A percentile compares a stretch with the other conserved stretches of the same genome.
These are phyloP conservation scores for Eucalyptus erythrocorys DNA, from an alignment of 345 rosid genomes.

Conservation along the genomic window DNA sequence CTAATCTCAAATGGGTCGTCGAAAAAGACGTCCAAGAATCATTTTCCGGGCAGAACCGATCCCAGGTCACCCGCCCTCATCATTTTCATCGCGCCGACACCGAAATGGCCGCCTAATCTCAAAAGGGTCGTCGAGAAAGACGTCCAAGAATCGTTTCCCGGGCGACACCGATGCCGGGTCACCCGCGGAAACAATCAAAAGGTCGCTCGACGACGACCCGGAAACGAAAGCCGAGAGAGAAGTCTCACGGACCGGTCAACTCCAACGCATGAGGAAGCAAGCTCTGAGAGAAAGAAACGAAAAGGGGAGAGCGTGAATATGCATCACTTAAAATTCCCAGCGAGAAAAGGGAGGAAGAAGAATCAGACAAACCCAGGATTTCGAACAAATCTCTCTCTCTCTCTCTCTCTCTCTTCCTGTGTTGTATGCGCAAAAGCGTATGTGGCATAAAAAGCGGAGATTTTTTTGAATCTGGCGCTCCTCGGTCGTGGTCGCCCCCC, in stretches of 20 bases:
- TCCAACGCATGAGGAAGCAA: background rate
- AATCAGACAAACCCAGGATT: background rate
- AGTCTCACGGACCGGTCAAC: background rate
- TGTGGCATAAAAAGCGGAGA: background rate
- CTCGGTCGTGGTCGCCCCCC: background rate
- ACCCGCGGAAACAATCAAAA: background rate
- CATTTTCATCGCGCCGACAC: background rate
- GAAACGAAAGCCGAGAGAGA: background rate
- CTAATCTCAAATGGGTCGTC: background rate
- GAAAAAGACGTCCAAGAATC: background rate
- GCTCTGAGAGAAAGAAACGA: background rate
- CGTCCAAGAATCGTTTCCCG: background rate
- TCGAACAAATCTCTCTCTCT: background rate
- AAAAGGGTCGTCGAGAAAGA: background rate
- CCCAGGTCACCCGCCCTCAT: background rate
- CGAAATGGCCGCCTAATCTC: background rate
- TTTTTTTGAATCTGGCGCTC: background rate
- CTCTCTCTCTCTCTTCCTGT: background rate
- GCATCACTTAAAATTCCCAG: background rate
- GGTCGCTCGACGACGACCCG: background rate
- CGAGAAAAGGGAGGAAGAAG: background rate
- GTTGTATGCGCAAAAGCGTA: background rate
- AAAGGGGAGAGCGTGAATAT: background rate
- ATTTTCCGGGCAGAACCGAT: background rate
- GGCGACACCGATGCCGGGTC: background rate